These are phyloP conservation scores for Anethum foeniculum DNA, from an alignment of 140 eudicot genomes.

Conservation along the genomic window DNA sequence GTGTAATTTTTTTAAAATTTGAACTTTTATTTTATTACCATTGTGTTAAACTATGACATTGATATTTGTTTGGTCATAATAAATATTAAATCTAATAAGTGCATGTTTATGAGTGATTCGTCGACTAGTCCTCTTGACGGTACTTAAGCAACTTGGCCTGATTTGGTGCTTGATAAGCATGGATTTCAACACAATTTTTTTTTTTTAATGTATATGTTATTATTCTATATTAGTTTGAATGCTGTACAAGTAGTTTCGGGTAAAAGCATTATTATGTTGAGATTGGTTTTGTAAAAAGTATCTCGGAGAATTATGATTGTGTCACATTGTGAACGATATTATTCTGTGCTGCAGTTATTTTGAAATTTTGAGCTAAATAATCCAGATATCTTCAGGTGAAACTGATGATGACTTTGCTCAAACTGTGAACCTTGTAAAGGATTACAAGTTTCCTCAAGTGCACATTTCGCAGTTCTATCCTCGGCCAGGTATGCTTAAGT, in stretches of 20 bases:
- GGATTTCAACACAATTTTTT: not conserved
- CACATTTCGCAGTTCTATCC: slow-evolving; percentile 99
- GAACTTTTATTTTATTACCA: not conserved
- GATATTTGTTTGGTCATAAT: not conserved
- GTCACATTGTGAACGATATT: not conserved
- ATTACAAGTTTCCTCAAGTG: slow-evolving; percentile 94
- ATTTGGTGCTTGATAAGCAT: not conserved
- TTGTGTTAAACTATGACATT: not conserved
- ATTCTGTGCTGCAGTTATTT: not conserved
- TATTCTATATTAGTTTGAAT: not conserved
- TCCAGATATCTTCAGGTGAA: slow-evolving; percentile 56
- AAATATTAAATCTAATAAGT: not conserved
- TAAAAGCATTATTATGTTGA: not conserved
- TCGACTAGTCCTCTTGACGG: not conserved
- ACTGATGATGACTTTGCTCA: slow-evolving; percentile 86
- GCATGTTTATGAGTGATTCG: not conserved
- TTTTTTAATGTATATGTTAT: not conserved
- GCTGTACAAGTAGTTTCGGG: not conserved
- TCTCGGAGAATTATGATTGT: not conserved
- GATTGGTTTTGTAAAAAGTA: not conserved
- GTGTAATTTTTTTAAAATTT: not conserved
- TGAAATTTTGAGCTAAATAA: slow-evolving; percentile 2
- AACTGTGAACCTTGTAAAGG: slow-evolving; percentile 74
- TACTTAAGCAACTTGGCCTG: not conserved
- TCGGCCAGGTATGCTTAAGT: slow-evolving; percentile 61